phyloP scores from a whole-genome alignment of 2,329 filamentous ascomycete genomes.

The Nothopassalora personata region DNA sequence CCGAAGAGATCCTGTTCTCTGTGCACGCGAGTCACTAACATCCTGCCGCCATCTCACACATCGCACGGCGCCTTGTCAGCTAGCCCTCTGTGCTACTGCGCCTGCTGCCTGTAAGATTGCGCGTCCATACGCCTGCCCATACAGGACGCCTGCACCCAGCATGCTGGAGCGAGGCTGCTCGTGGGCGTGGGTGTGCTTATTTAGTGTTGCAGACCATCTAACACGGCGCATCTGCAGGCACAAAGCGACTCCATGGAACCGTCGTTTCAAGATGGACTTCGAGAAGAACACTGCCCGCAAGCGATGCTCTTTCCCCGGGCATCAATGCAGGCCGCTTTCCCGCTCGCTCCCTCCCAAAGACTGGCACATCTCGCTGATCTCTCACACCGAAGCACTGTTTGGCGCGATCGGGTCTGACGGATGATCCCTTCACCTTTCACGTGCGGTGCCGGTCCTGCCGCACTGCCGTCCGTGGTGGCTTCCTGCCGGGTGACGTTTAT shows the following conservation, averaged over 20 bases:
- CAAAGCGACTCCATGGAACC: not conserved
- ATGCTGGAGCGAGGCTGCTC: not conserved
- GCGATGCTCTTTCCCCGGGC: not conserved
- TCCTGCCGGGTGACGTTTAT: conserved; percentile 2
- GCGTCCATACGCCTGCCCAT: not conserved
- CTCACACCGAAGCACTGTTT: not conserved
- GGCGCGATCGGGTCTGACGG: no score
- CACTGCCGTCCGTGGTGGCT: not conserved
- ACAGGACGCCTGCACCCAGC: not conserved
- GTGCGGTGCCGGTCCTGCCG: not conserved
- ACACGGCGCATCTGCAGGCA: not conserved
- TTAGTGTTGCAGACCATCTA: not conserved
- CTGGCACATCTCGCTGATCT: not conserved
- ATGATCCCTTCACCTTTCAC: no score
- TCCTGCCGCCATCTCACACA: not conserved
- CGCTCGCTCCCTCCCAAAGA: not conserved
- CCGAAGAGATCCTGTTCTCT: not conserved
- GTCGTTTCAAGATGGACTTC: not conserved
- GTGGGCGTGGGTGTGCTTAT: not conserved
- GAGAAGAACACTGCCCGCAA: not conserved
- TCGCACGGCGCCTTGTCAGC: not conserved
- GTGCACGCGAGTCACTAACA: not conserved
- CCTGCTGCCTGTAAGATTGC: not conserved
- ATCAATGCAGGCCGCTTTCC: not conserved
- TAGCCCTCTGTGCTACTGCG: not conserved